phyloP scores from a whole-genome alignment of 306 rosid species.

The Rosa multiflora region DNA sequence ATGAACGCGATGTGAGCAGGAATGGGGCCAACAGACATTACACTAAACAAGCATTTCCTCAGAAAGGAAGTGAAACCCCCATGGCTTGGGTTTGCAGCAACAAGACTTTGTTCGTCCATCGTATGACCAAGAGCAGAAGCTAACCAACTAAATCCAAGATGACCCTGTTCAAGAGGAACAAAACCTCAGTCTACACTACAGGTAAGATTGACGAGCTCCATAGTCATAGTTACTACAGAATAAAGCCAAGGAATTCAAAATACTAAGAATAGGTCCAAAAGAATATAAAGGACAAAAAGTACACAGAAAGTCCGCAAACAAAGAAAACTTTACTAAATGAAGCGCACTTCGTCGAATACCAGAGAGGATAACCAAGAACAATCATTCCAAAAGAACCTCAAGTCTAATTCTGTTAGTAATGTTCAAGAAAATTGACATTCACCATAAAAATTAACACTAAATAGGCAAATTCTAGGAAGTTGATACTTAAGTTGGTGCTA shows the following conservation, averaged over 20 bases:
- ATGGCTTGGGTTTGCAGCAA: slow-evolving; percentile 18
- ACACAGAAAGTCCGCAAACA: not conserved
- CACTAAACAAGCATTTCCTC: slow-evolving; percentile 52
- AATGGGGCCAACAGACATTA: slow-evolving; percentile 62
- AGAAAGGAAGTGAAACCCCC: slow-evolving; percentile 38
- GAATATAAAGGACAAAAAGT: not conserved
- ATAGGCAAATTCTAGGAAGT: not conserved
- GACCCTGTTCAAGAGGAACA: slow-evolving; percentile 26
- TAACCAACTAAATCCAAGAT: not conserved
- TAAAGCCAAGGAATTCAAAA: not conserved
- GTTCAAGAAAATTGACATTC: not conserved
- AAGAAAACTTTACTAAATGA: slow-evolving; percentile 6
- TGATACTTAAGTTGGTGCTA: not conserved
- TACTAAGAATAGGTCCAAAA: not conserved
- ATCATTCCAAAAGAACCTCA: not conserved
- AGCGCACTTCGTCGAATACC: not conserved
- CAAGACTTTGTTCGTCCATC: slow-evolving; percentile 41
- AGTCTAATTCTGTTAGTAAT: not conserved
- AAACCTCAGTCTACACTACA: slow-evolving; percentile 12
- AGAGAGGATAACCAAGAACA: not conserved
- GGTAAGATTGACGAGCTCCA: slow-evolving; percentile 19
- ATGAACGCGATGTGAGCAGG: slow-evolving; percentile 82
- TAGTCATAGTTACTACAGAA: not conserved
- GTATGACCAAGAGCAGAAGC: slow-evolving; percentile 18
- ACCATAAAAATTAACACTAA: not conserved